Base-by-base conservation (phyloP, 129 eudicot species). In the Sambucus nigra region DNA sequence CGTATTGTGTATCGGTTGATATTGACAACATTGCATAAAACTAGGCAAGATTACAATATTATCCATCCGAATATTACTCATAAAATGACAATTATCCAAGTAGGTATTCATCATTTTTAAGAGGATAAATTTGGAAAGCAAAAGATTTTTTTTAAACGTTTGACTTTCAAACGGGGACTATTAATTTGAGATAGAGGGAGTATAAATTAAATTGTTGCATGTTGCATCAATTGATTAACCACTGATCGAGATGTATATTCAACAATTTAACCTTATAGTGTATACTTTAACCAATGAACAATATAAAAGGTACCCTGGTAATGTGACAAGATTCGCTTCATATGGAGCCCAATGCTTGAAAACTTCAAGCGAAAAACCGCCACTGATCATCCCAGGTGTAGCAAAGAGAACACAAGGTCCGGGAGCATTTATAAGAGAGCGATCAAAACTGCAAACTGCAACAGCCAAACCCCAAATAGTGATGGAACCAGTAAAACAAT, bases 371-470 rank as follows among this genome's bases (percentile, higher is more conserved):
- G 99, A 91, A 63, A 91, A 91, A 48, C 99, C 99, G 6, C 99
- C 94, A 46, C 73, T 85, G 62, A 91, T 52, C 95, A 85, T 91
- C 54, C 99, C 99, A 18, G 99, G 99, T 25, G 99, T 79, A 15
- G 99, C 99, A 63, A 91, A 91, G 21, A 91, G 94, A 64, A 91
- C 99, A 69, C 99, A 91, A 11, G 99, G 95, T 54, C 95, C 99
- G 53, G 95, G 89, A 60, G 84, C 84, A 67, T 79, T 69, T 51
- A 91, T 79, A 73, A 86, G 10, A 32, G 95, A 76, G 48, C 87
- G 91, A 5, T 91, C 94, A 54, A 91, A 91, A 49, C 40, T 74
- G 59, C 69, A 55, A 53, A 86, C 99, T 91, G 79, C 71, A 76
- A 64, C 49, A 77, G 59, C 48, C 51, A 68, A 59, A 29, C 23